Percentiles rank a stretch among this genome's conserved stretches.
These are phyloP conservation scores for Cucumis sativus DNA, from an alignment of 306 rosid species.

Conservation along the genomic window DNA sequence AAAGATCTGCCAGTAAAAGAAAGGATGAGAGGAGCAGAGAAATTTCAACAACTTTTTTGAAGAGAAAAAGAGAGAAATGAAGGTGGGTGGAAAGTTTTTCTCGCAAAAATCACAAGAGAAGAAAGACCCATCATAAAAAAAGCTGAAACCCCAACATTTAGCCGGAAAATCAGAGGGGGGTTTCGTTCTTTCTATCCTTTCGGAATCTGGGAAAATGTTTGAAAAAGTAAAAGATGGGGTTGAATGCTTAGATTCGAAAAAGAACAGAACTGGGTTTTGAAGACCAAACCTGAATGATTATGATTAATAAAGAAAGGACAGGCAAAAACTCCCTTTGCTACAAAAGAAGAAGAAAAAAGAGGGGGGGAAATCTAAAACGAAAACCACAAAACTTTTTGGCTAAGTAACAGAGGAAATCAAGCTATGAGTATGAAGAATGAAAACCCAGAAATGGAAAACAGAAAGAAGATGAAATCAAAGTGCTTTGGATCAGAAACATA, in stretches of 20 bases:
- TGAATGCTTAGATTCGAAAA: background rate
- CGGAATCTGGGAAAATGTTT: slow-evolving; percentile 2
- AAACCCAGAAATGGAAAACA: background rate
- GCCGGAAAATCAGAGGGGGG: background rate
- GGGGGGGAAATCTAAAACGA: background rate
- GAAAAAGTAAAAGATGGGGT: background rate
- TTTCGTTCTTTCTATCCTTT: background rate
- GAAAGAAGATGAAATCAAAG: background rate
- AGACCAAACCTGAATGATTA: background rate
- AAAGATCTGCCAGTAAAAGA: slow-evolving; percentile 9
- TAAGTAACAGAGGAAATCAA: background rate
- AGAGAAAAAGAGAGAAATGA: background rate
- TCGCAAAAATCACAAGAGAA: background rate
- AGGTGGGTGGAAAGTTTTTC: background rate
- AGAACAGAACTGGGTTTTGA: background rate
- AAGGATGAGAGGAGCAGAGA: background rate
- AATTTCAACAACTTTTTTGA: background rate
- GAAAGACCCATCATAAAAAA: background rate
- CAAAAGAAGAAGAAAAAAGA: background rate
- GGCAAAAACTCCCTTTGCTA: background rate
- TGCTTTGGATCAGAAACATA: background rate
- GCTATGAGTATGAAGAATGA: background rate
- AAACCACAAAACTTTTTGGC: slow-evolving; percentile 5
- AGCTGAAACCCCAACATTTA: background rate
- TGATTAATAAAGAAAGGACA: background rate